Evolutionary conservation across 306 rosid species (phyloP), one percentile per base, ranked within the genome.

Genomic region (Castanea mollissima): DNA sequence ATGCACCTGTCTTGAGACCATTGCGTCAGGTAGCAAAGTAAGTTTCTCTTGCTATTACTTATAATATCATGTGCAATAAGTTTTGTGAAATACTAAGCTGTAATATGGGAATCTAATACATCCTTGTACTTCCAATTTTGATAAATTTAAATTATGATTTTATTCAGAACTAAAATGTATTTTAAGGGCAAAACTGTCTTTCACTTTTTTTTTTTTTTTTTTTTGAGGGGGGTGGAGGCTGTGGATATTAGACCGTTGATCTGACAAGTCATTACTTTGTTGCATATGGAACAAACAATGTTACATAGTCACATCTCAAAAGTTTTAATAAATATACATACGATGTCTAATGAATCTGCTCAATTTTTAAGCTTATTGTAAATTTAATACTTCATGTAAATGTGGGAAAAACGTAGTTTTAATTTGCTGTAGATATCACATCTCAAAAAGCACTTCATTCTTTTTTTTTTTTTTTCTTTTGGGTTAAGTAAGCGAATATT

Each of bases 1-100:
- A 94, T 78, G 92, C 97, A 65, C 97, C 99, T 64, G 93, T 93
- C 71, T 89, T 94, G 86, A 92, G 99, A 89, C 91, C 93, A 52
- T 83, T 94, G 81, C 97, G 99, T 74, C 92, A 87, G 76, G 87
- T 92, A 51, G 97, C 97, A 78, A 91, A 91, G 99, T 94, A 92
- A 90, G 95, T 84, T 72, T 81, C 81, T 70, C 75, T 70, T 54
- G 80, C 76, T 57, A 54, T 86, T 74, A 65, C 75, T 52, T 57
- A 56, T 27, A 55, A 51, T 34, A 80, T 70, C 69, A 11, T 55
- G 60, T 5, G 4, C 69, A 78, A 58, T 38, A 52, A 20, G 10
- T 14, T 74, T 78, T 19, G 70, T 15, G 55, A 68, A 21, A 67
- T 55, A 27, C 54, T 49, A 23, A 29, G 58, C 29, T 23, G 35